These are phyloP conservation scores for Wickerhamiella kurtzmanii DNA, from an alignment of 805 yeast genomes.

Conservation along the genomic window DNA sequence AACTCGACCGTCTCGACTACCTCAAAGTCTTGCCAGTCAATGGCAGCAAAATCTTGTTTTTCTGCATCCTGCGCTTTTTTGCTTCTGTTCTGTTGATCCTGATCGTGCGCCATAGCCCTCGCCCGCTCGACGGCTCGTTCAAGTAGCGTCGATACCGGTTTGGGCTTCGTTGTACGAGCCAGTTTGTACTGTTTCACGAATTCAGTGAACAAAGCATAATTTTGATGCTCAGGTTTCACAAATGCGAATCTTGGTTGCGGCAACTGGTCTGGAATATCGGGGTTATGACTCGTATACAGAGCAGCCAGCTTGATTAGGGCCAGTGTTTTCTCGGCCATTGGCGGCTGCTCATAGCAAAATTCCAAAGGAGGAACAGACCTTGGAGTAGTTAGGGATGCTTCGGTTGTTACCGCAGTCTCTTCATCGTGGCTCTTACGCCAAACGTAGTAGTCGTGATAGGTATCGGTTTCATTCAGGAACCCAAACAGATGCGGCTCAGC, in stretches of 20 bases:
- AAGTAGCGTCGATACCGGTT: constrained; percentile 14
- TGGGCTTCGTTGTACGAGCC: constrained; percentile 23
- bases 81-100: constrained; percentile 9
- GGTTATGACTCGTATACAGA: constrained; percentile 48
- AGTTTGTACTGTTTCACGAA: constrained; percentile 45
- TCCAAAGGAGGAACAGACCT: constrained; percentile 20
- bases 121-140: constrained; percentile 10
- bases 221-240: constrained; percentile 43
- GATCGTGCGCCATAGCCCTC: not conserved
- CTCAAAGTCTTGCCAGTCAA: constrained; percentile 79
- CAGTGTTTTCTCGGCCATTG: constrained; percentile 48
- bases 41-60: constrained; percentile 23
- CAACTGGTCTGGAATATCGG: constrained; percentile 32
- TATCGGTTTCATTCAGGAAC: constrained; percentile 45
- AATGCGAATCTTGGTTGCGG: constrained; percentile 42
- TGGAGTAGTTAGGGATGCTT: constrained; percentile 4
- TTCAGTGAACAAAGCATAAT: constrained; percentile 37
- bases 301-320: constrained; percentile 65
- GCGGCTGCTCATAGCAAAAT: constrained; percentile 18
- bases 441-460: constrained; percentile 44
- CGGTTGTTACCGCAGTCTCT: no score
- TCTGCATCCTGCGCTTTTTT: constrained; percentile 26
- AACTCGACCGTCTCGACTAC: constrained; percentile 58
- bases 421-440: constrained; percentile 21
- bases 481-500: constrained; percentile 39